Percentiles rank a stretch among this genome's conserved stretches.
Conservation (phyloP, 176 grass and related monocot genomes). For the Aechmea fasciata region DNA sequence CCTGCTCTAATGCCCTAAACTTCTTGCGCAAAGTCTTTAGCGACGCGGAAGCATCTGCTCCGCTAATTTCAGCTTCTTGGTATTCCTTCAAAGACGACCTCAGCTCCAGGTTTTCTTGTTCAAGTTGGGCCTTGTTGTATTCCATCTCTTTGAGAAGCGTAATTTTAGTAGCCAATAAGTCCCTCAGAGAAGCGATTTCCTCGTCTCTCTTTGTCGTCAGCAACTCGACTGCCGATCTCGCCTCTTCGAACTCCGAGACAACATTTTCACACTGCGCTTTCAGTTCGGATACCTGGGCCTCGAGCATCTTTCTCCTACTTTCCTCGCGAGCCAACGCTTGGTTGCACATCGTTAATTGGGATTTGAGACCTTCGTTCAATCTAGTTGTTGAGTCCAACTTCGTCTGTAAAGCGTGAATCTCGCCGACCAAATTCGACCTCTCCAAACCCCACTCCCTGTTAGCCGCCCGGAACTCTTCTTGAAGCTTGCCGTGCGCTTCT, state of each 20-base stretch:
- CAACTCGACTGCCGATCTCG: slow-evolving; percentile 44
- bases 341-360: slow-evolving; percentile 59
- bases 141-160: slow-evolving; percentile 61
- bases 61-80: slow-evolving; percentile 52
- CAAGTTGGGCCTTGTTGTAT: slow-evolving; percentile 41
- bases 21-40: slow-evolving; percentile 50
- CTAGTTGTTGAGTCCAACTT: slow-evolving; percentile 51
- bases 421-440: slow-evolving; percentile 42
- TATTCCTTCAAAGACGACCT: slow-evolving; percentile 47
- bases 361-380: slow-evolving; percentile 37
- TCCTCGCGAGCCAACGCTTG: slow-evolving; percentile 68
- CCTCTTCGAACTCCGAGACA: slow-evolving; percentile 52
- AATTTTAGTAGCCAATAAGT: slow-evolving; percentile 50
- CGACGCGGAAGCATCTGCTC: slow-evolving; percentile 25
- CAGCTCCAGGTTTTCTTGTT: slow-evolving; percentile 61
- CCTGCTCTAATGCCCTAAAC: slow-evolving; percentile 50
- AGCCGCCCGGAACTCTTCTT: slow-evolving; percentile 37
- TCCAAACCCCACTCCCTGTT: slow-evolving; percentile 47
- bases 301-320: slow-evolving; percentile 54
- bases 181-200: slow-evolving; percentile 70
- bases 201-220: slow-evolving; percentile 44
- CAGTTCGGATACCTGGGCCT: slow-evolving; percentile 55
- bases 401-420: slow-evolving; percentile 37
- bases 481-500: slow-evolving; percentile 58
- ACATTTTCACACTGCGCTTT: slow-evolving; percentile 36